Evolutionary conservation across 331 rosid species (phyloP).

Genomic region (Telfairia occidentalis): DNA sequence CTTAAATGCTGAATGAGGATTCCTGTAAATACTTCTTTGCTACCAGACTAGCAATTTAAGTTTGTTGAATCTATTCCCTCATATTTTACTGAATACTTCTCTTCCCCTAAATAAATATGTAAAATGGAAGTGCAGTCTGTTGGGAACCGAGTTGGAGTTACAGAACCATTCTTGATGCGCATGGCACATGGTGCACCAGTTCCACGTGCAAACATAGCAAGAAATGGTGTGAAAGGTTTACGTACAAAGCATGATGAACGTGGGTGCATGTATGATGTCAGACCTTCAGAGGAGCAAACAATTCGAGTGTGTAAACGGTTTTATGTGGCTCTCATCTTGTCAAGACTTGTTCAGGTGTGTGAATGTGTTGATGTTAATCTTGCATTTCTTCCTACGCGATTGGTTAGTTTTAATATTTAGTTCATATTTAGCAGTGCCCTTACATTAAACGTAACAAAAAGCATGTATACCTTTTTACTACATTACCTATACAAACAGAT

Average conservation of each 20-base stretch:
- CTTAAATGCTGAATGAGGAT: background rate
- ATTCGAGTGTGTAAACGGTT: conserved; percentile 84
- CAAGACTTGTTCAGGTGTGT: conserved; percentile 84
- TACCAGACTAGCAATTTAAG: background rate
- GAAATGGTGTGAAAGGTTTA: conserved; percentile 28
- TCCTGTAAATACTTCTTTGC: background rate
- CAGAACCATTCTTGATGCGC: conserved; percentile 86
- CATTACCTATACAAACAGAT: background rate
- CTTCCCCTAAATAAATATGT: background rate
- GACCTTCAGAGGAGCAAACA: conserved; percentile 54
- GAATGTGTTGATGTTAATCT: conserved; percentile 6
- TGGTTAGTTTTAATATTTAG: background rate
- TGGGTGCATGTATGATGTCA: conserved; percentile 25
- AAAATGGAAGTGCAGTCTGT: conserved; percentile 52
- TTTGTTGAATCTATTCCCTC: background rate
- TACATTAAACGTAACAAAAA: background rate
- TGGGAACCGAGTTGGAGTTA: conserved; percentile 83
- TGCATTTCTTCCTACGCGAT: conserved; percentile 6
- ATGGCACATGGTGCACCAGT: conserved; percentile 95
- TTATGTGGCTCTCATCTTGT: conserved; percentile 86
- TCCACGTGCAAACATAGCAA: conserved; percentile 39
- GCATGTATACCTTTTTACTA: background rate
- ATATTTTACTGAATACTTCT: background rate
- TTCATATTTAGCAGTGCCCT: background rate
- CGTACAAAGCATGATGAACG: conserved; percentile 30